Conservation (phyloP, 2,329 filamentous ascomycete genomes). For the Tolypocladium endophyticum region DNA sequence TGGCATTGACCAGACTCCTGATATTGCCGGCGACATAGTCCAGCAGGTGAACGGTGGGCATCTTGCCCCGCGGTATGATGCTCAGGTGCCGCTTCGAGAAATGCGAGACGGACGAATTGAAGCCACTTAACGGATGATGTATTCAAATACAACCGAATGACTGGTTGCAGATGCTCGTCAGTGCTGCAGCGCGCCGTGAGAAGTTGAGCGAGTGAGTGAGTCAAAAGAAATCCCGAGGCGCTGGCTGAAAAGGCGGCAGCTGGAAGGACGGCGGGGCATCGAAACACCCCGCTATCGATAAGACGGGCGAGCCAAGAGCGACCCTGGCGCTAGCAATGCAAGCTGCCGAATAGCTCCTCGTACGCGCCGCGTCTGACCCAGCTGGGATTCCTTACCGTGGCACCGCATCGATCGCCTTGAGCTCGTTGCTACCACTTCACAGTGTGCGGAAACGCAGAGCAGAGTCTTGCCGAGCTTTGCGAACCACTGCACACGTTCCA, state of each 20-base stretch:
- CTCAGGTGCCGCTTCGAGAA: neutral
- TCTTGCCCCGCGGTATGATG: slow-evolving; percentile 25
- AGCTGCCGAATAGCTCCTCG: neutral
- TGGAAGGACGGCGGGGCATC: neutral
- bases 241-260: neutral
- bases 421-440: neutral
- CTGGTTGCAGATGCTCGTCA: neutral
- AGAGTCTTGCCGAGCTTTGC: neutral
- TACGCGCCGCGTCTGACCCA: neutral
- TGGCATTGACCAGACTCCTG: slow-evolving; percentile 90
- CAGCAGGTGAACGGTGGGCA: slow-evolving; percentile 68
- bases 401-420: neutral
- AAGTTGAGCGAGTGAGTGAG: slow-evolving; percentile 1
- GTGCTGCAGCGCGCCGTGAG: slow-evolving; percentile 4
- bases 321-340: neutral
- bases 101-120: neutral
- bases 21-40: slow-evolving; percentile 96
- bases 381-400: neutral
- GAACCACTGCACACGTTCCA: neutral
- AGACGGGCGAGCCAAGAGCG: neutral
- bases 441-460: neutral
- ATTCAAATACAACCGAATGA: neutral
- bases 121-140: neutral
- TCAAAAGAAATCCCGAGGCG: neutral
- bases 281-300: slow-evolving; percentile 1